Evolutionary conservation across 208 protist species (phyloP).

Genomic region (Blechomonas ayalai): DNA sequence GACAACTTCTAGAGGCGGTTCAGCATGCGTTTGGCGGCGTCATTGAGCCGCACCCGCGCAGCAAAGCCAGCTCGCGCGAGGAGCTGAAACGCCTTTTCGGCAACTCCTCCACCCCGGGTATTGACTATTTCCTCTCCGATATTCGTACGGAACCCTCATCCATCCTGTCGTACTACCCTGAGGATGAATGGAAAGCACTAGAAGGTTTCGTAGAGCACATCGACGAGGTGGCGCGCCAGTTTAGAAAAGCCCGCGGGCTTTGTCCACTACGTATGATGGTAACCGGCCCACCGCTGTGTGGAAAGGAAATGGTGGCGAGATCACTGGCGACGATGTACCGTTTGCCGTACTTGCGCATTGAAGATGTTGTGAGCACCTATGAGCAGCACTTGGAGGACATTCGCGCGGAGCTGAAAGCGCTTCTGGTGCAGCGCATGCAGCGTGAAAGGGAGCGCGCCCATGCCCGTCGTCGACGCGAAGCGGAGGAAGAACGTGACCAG

Average conservation of each 20-base stretch:
- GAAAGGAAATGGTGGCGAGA: conserved; percentile 36
- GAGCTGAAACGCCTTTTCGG: conserved; percentile 10
- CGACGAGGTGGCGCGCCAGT: conserved; percentile 68
- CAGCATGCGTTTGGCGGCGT: conserved; percentile 46
- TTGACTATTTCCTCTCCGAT: conserved; percentile 51
- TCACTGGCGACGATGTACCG: conserved; percentile 46
- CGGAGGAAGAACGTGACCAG: conserved; percentile 8
- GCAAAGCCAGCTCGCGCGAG: not conserved
- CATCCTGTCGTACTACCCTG: conserved; percentile 46
- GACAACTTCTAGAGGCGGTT: conserved; percentile 63
- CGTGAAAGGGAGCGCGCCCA: conserved; percentile 40
- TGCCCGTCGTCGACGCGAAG: conserved; percentile 19
- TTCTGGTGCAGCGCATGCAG: conserved; percentile 48
- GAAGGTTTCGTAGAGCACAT: conserved; percentile 71
- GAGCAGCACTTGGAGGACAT: conserved; percentile 35
- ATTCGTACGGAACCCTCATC: conserved; percentile 59
- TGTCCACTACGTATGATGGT: conserved; percentile 64
- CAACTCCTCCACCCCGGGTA: conserved; percentile 7
- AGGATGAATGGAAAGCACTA: conserved; percentile 69
- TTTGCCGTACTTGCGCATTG: conserved; percentile 42
- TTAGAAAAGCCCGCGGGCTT: conserved; percentile 36
- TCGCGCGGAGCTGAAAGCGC: conserved; percentile 27
- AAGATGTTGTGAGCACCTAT: conserved; percentile 38
- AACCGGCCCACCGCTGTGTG: conserved; percentile 78
- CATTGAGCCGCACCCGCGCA: conserved; percentile 14